Conservation (phyloP, 164 flowering plant genomes). For the Dillenia suffruticosa region DNA sequence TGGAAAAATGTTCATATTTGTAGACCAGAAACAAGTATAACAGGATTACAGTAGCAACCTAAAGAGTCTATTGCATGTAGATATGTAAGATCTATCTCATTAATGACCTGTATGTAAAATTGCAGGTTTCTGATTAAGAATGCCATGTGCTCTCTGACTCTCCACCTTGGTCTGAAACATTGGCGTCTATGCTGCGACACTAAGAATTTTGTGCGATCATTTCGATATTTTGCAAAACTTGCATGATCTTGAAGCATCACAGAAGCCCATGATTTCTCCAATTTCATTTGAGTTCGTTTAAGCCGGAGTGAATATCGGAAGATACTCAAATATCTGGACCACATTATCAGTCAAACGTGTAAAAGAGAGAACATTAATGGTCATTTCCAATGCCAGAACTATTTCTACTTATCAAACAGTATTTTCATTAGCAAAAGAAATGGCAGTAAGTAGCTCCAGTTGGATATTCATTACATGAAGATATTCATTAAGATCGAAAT, state of each 20-base stretch:
- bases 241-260: constrained; percentile 95
- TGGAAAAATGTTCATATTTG: no score
- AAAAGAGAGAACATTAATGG: background rate
- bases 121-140: constrained; percentile 93
- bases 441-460: background rate
- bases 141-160: constrained; percentile 96
- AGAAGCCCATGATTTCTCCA: constrained; percentile 98
- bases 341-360: constrained; percentile 8
- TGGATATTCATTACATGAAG: background rate
- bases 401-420: no score
- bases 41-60: no score
- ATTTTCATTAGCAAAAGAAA: background rate
- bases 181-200: constrained; percentile 66
- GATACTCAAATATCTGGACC: constrained; percentile 65
- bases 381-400: background rate
- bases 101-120: constrained; percentile 85
- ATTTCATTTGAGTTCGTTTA: constrained; percentile 94
- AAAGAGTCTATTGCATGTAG: no score
- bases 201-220: constrained; percentile 42
- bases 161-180: constrained; percentile 85
- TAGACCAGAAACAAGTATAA: no score
- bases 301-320: constrained; percentile 90
- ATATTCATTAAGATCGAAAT: background rate
- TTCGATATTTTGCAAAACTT: constrained; percentile 66
- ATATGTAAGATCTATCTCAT: background rate